These are phyloP conservation scores for Rhizopus sp. DNA, from an alignment of 371 early-diverging fungal species.

Conservation along the genomic window DNA sequence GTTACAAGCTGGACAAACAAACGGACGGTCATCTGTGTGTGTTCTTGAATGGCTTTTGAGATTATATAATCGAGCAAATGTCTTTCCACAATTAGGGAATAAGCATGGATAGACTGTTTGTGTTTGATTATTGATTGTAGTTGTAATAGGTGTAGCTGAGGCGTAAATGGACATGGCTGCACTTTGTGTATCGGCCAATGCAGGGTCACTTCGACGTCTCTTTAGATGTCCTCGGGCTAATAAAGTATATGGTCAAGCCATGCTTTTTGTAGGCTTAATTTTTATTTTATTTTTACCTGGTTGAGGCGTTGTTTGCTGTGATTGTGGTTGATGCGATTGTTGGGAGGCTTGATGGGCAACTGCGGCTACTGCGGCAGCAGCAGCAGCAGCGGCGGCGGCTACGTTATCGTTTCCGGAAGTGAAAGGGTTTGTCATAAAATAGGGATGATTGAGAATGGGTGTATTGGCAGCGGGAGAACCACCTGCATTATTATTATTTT, in stretches of 20 bases:
- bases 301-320: not conserved
- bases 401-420: constrained; percentile 21
- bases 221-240: constrained; percentile 20
- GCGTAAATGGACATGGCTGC: constrained; percentile 55
- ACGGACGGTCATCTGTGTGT: constrained; percentile 81
- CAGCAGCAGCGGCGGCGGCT: constrained; percentile 30
- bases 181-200: constrained; percentile 49
- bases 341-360: constrained; percentile 8
- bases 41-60: constrained; percentile 81
- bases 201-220: constrained; percentile 49
- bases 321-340: constrained; percentile 18
- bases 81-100: constrained; percentile 71
- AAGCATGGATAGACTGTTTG: constrained; percentile 64
- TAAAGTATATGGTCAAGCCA: not conserved
- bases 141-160: constrained; percentile 50
- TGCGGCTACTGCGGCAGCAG: constrained; percentile 10
- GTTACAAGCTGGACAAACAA: constrained; percentile 71
- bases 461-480: constrained; percentile 13
- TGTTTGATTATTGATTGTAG: constrained; percentile 50
- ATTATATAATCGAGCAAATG: constrained; percentile 77
- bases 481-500: not conserved
- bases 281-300: not conserved
- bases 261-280: not conserved
- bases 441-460: constrained; percentile 24
- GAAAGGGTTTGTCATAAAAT: constrained; percentile 28